These are phyloP conservation scores for Gyromitra esculenta DNA, from an alignment of 2,329 filamentous ascomycete species.

Conservation along the genomic window DNA sequence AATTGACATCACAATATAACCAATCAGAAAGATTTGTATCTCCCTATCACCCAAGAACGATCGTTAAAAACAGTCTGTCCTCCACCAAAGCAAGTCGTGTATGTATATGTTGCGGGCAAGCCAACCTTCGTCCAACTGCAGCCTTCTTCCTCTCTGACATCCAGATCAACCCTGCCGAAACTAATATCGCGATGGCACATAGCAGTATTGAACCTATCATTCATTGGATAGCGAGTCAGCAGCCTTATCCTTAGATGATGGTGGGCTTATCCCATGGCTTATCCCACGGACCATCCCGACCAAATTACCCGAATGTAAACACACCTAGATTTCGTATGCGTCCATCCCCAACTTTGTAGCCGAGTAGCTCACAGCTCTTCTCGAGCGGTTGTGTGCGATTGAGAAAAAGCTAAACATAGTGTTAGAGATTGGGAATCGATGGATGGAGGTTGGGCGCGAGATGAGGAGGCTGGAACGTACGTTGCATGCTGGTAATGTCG, in stretches of 20 bases:
- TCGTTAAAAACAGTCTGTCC: constrained; percentile 27
- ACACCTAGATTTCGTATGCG: constrained; percentile 83
- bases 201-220: constrained; percentile 83
- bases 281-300: not conserved
- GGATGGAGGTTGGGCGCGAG: constrained; percentile 11
- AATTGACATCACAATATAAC: constrained; percentile 86
- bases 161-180: constrained; percentile 74
- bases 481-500: constrained; percentile 84
- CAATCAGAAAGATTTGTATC: constrained; percentile 91
- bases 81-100: not conserved
- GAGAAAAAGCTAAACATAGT: constrained; percentile 37
- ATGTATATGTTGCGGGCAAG: constrained; percentile 9
- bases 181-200: constrained; percentile 77
- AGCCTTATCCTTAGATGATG: constrained; percentile 30
- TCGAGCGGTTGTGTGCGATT: constrained; percentile 18
- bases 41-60: constrained; percentile 71
- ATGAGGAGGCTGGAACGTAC: constrained; percentile 65
- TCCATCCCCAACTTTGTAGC: constrained; percentile 62
- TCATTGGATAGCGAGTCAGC: constrained; percentile 58
- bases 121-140: constrained; percentile 87
- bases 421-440: constrained; percentile 35
- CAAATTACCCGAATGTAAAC: constrained; percentile 58
- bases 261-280: not conserved
- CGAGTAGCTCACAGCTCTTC: constrained; percentile 52
- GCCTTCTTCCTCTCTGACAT: constrained; percentile 89